These are phyloP conservation scores for Penicillium odoratum DNA, from an alignment of 495 filamentous ascomycete genomes.

Conservation along the genomic window DNA sequence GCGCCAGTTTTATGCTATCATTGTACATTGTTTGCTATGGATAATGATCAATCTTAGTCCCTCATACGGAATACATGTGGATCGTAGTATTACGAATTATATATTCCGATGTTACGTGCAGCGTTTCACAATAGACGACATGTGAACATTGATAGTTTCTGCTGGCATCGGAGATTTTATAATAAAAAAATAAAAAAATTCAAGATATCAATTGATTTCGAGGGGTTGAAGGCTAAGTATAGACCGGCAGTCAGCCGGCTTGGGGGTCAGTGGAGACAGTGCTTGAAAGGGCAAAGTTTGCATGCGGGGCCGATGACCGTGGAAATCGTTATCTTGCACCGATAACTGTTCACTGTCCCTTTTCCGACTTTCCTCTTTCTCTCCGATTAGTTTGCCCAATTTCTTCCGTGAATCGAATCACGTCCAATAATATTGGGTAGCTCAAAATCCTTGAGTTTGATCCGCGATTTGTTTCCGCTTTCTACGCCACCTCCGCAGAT, in stretches of 20 bases:
- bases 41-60: not conserved
- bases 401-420: not conserved
- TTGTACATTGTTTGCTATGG: not conserved
- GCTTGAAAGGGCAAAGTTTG: constrained; percentile 7
- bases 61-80: not conserved
- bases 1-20: not conserved
- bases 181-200: no score
- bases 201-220: no score
- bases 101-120: not conserved
- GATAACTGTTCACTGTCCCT: constrained; percentile 14
- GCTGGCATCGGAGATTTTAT: no score
- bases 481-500: constrained; percentile 23
- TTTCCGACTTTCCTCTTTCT: not conserved
- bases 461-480: constrained; percentile 10
- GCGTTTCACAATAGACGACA: not conserved
- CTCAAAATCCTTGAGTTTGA: not conserved
- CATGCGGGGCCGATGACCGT: constrained; percentile 24
- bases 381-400: not conserved
- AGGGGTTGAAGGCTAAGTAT: not conserved
- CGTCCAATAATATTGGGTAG: no score
- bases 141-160: no score
- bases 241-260: not conserved
- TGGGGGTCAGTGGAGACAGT: not conserved
- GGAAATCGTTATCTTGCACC: constrained; percentile 11
- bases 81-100: not conserved